Evolutionary conservation across 495 filamentous ascomycete genomes (phyloP), one percentile per base, ranked within the genome.

Genomic region (Penicillium fimorum): DNA sequence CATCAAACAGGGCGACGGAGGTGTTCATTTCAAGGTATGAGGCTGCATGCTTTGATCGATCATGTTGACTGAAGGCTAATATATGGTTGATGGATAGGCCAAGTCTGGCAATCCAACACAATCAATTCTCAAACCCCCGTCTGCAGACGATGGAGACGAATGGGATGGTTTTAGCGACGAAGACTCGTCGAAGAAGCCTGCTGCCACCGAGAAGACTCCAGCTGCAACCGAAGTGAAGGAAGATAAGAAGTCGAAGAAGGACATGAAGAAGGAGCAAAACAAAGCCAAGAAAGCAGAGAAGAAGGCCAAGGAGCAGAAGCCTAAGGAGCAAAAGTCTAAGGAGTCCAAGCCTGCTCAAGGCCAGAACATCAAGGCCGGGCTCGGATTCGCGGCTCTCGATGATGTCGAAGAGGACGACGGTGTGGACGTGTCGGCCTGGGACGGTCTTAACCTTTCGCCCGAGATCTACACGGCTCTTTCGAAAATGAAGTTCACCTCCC

Each of bases 401-500:
- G 61, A 80, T 41, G 66, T 70, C 60, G 68, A 71, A 60, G 69
- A 79, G 65, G 71, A 79, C 57, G 65, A 82, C 64, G 67, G 70
- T 35, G 70, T 69, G 2, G 70, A 76, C 50, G 71, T 95, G 3
- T 91, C 91, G 2, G 86, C 82, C 12, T 98, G 93, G 93, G 74
- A 82, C 20, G 67, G 76, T 1, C 73, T 98, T 2, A 76, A 84
- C 9, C 77, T 98, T 0, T 92, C 89, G 1, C 70, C 84, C 2
- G 76, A 82, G 22, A 82, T 86, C 4, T 74, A 94, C 4, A 80
- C 84, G 1, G 81, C 89, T n/a, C 71, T 98, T 8, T 85, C 90
- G 1, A 87, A 86, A 57, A 66, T 96, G 55, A 85, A 83, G 29
- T 97, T 97, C 64, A 58, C 75, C 27, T 82, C 81, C n/a, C 94